Percentiles rank a stretch among this genome's conserved stretches.
Evolutionary conservation across 768 basidiomycete species (phyloP).

Genomic region (Sarcodon aspratus): DNA sequence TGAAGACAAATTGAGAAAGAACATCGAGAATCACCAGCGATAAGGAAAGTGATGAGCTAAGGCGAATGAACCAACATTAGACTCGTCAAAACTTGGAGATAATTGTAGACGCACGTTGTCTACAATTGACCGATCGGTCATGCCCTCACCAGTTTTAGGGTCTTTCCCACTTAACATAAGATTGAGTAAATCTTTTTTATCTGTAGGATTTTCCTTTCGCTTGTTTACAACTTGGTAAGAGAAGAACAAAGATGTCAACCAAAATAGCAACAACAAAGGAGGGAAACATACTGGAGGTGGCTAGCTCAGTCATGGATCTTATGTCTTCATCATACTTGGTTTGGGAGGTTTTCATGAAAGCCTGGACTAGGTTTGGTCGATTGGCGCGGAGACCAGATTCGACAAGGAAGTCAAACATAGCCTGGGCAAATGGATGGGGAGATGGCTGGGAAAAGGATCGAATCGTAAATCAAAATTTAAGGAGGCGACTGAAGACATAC

Average conservation of each 20-base stretch:
- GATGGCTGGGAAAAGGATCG: constrained; percentile 12
- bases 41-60: constrained; percentile 36
- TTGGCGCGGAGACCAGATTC: constrained; percentile 24
- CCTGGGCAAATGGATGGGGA: constrained; percentile 25
- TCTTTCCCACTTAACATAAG: constrained; percentile 35
- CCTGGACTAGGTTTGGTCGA: constrained; percentile 23
- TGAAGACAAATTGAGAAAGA: neutral
- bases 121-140: constrained; percentile 30
- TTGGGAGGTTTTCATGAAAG: constrained; percentile 21
- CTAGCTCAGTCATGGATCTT: constrained; percentile 29
- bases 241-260: neutral
- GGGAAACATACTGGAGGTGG: constrained; percentile 22
- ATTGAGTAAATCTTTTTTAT: constrained; percentile 32
- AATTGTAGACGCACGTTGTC: constrained; percentile 21
- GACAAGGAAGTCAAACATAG: constrained; percentile 29
- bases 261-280: neutral
- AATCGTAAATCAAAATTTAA: neutral
- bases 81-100: neutral
- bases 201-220: constrained; percentile 23
- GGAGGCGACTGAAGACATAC: constrained; percentile 9
- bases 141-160: constrained; percentile 28
- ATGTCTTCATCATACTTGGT: constrained; percentile 30
- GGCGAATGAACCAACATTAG: neutral
- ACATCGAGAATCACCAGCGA: constrained; percentile 22
- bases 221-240: constrained; percentile 23